Base-by-base conservation (phyloP, 768 basidiomycete species). In the Mycena haematopus region DNA sequence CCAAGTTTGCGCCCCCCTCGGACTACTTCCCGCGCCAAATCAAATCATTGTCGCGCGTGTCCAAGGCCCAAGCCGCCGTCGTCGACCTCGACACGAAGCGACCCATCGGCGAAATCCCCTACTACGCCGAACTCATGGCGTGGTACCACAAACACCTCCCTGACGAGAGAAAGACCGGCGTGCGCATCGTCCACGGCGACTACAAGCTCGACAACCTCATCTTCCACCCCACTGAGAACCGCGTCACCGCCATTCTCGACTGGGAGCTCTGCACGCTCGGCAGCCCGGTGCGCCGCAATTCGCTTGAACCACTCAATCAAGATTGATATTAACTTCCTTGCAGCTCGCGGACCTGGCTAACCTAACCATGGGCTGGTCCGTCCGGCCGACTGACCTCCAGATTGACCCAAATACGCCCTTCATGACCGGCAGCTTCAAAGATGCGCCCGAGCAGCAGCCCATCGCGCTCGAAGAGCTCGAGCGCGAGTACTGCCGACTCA, bases 251-350 rank as follows among this genome's bases (percentile, higher is more conserved):
- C 6, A 94, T 99, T 40, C 76, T 99, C 52, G 96, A 99, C 71
- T 99, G 96, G 96, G 96, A 99, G 72, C 78, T 99, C 27, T 97
- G 94, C 71, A 98, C 96, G 0, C 84, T 99, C 11, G 96, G 95
- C 7, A 94, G 91, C 70, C 92, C 94, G 35, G 91, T 95, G 72
- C 19, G 87, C 77, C n/a, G n/a, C 25, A 52, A 22, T 36, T 29
- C 40, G 9, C 25, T 59, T 14, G 11, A 31, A 6, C 14, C 5
- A 31, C 13, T 33, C 0, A 3, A 10, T 42, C 13, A 17, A 3
- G 29, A 33, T 22, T 60, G 45, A 33, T 52, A 64, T 15, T 66
- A 53, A 29, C 45, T 15, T 29, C 17, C 46, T 8, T 60, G 24
- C 36, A 91, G 85, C 83, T 97, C 1, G 92, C 93, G 22, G 96